Base-by-base conservation (phyloP, 768 basidiomycete genomes). In the Psilocybe tampanensis region DNA sequence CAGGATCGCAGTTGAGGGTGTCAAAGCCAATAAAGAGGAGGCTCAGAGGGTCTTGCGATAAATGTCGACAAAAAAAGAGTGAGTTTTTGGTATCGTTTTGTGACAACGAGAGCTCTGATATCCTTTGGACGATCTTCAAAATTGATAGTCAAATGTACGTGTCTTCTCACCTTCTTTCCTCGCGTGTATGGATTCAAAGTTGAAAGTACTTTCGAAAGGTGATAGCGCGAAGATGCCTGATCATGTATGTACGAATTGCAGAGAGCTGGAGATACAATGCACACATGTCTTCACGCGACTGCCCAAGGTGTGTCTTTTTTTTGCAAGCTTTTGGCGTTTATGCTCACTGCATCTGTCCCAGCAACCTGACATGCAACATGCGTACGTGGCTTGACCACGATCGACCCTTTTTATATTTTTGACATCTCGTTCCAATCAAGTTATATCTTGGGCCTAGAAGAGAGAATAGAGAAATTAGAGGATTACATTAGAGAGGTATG, bases 171-270 rank as follows among this genome's bases (percentile, higher is more conserved):
- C 11, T 23, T 47, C 33, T 24, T 54, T 21, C 41, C 41, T 32
- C 12, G 36, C 4, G 4, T 13, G 15, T 39, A n/a, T n/a, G n/a
- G n/a, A 17, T 47, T 45, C 52, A 56, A 50, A 23, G 17, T 47
- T 24, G 32, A 45, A 34, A 11, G 43, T 48, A 43, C 5, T 9
- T 44, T 18, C 5, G 21, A 17, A 24, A 84, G 84, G 85, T 59
- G 84, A 89, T 58, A 88, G 87, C 60, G 82, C 83, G 17, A 80
- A 77, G 54, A 83, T 80, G 78, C 80, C 79, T 6, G 72, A 74
- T 2, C 81, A 80, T 23, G 68, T 72, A 36, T 88, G 86, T 63
- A 77, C 85, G 0, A 85, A 84, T 60, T 88, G 86, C 61, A 72
- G 74, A 0, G 63, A 74, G 1, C 79, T 77, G 43, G 73, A 72